Conservation (phyloP, 177 flowering plant species). For the Tripterygium wilfordii region DNA sequence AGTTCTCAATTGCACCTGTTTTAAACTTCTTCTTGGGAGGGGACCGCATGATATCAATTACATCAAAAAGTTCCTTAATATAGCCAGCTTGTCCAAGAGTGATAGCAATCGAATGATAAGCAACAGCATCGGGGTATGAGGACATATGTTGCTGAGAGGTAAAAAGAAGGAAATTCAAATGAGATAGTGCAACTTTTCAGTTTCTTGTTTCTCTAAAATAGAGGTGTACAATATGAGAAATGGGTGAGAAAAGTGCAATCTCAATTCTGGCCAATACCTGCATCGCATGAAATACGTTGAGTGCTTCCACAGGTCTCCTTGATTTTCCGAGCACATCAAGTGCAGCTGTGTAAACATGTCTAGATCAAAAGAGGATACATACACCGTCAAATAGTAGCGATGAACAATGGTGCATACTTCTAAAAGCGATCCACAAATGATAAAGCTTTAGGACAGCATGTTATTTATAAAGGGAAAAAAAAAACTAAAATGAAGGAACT, state of each 20-base stretch:
- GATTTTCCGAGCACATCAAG: conserved; percentile 86
- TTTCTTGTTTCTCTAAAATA: not conserved
- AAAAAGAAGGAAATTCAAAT: not conserved
- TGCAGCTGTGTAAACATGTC: conserved; percentile 77
- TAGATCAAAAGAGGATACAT: conserved; percentile 16
- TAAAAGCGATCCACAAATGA: too few relatives aligned
- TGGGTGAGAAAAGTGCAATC: too few relatives aligned
- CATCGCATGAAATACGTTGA: conserved; percentile 72
- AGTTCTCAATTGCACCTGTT: conserved; percentile 41
- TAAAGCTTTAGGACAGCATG: too few relatives aligned
- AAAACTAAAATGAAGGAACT: too few relatives aligned
- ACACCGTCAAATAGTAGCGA: conserved; percentile 1
- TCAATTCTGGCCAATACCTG: conserved; percentile 41
- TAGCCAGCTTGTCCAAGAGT: conserved; percentile 98
- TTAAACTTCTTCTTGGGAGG: conserved; percentile 68
- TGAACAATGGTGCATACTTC: not conserved
- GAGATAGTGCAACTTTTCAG: not conserved
- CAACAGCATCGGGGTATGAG: conserved; percentile 81
- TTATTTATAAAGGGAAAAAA: too few relatives aligned
- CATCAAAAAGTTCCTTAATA: conserved; percentile 88
- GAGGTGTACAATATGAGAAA: too few relatives aligned
- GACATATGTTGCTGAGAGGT: conserved; percentile 56
- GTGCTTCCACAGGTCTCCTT: conserved; percentile 85
- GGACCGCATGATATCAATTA: conserved; percentile 81
- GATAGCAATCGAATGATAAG: conserved; percentile 80